Evolutionary conservation across 495 filamentous ascomycete genomes (phyloP).

Genomic region (Aspergillus coremiiformis): DNA sequence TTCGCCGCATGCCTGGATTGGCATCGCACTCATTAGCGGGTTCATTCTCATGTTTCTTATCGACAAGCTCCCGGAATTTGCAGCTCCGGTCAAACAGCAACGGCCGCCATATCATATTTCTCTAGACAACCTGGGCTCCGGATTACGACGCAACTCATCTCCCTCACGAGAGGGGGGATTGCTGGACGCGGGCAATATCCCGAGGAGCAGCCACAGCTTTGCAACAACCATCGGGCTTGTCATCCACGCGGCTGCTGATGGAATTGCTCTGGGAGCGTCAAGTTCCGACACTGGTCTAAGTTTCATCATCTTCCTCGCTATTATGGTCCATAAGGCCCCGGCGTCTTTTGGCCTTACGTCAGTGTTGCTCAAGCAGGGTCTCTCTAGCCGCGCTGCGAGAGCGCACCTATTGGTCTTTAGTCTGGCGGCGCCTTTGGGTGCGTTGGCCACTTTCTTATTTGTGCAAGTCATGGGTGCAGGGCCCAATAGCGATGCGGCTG

Average conservation of each 20-base stretch:
- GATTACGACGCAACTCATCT: conserved; percentile 46
- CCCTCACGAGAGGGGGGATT: conserved; percentile 34
- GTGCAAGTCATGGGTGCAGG: conserved; percentile 60
- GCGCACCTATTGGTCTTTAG: conserved; percentile 87
- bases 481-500: conserved; percentile 36
- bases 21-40: conserved; percentile 75
- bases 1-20: conserved; percentile 66
- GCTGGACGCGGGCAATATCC: conserved; percentile 27
- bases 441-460: conserved; percentile 71
- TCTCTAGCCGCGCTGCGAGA: conserved; percentile 77
- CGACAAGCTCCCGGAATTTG: conserved; percentile 75
- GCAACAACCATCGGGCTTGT: conserved; percentile 87
- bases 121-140: conserved; percentile 64
- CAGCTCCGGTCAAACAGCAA: conserved; percentile 47
- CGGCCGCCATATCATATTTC: conserved; percentile 65
- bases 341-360: conserved; percentile 93
- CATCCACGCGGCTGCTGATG: conserved; percentile 96
- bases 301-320: conserved; percentile 88
- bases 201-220: conserved; percentile 35
- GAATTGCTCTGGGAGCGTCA: conserved; percentile 89
- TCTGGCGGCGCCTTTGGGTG: conserved; percentile 81
- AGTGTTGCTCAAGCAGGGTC: conserved; percentile 77
- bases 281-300: conserved; percentile 64
- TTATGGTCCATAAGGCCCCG: conserved; percentile 96
- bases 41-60: conserved; percentile 98